Percentiles rank a stretch among this genome's conserved stretches.
Evolutionary conservation across 768 basidiomycete species (phyloP).

Genomic region (Cyclocybe cylindracea): DNA sequence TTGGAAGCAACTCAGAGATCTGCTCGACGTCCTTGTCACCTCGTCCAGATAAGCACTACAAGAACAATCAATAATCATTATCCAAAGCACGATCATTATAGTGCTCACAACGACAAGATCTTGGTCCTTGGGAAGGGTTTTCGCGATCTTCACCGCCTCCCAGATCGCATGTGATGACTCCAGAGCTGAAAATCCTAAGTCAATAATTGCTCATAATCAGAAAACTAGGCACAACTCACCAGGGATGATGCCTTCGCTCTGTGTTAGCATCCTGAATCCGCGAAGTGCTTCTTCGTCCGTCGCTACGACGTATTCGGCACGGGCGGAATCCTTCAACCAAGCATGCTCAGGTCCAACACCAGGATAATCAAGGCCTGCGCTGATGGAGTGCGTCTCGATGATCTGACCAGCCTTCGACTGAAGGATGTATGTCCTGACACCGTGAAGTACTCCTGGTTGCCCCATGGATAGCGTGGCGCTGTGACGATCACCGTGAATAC

Average conservation of each 20-base stretch:
- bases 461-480: slow-evolving; percentile 94
- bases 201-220: neutral
- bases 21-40: slow-evolving; percentile 99
- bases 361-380: slow-evolving; percentile 94
- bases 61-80: slow-evolving; percentile 1
- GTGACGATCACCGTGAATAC: slow-evolving; percentile 81
- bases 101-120: slow-evolving; percentile 86
- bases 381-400: slow-evolving; percentile 95
- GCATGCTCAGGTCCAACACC: slow-evolving; percentile 98
- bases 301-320: slow-evolving; percentile 91
- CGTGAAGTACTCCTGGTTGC: slow-evolving; percentile 92
- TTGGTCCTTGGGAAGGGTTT: slow-evolving; percentile 77
- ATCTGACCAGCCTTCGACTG: slow-evolving; percentile 91
- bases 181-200: slow-evolving; percentile 53
- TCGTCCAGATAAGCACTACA: slow-evolving; percentile 88
- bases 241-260: slow-evolving; percentile 96
- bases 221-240: slow-evolving; percentile 42
- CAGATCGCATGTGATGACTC: slow-evolving; percentile 97
- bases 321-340: slow-evolving; percentile 91
- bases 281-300: slow-evolving; percentile 93
- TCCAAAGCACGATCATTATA: neutral
- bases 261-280: slow-evolving; percentile 90
- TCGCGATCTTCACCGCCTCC: slow-evolving; percentile 85
- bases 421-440: slow-evolving; percentile 92
- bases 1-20: slow-evolving; percentile 90